Conservation (phyloP, 2,329 filamentous ascomycete genomes). For the Xylaria sp. region DNA sequence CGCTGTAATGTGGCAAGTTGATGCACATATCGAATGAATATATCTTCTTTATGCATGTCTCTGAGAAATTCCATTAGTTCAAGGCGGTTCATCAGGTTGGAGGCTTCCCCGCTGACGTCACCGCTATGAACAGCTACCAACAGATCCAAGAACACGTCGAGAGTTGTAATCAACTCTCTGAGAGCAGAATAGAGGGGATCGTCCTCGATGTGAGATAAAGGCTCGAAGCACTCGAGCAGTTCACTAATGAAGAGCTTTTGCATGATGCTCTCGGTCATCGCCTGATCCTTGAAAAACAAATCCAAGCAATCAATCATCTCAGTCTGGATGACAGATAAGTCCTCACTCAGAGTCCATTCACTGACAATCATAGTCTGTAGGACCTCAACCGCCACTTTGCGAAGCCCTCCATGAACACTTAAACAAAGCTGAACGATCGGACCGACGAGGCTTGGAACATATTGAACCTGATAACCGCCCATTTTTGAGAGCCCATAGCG, state of each 20-base stretch:
- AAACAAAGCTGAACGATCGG: slow-evolving; percentile 94
- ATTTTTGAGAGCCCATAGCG: slow-evolving; percentile 84
- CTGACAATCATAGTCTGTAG: slow-evolving; percentile 98
- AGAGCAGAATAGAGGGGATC: slow-evolving; percentile 82
- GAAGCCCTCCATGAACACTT: slow-evolving; percentile 91
- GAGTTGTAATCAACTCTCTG: slow-evolving; percentile 81
- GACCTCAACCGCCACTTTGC: slow-evolving; percentile 90
- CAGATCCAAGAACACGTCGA: slow-evolving; percentile 91
- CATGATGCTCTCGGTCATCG: slow-evolving; percentile 85
- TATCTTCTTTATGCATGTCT: slow-evolving; percentile 96
- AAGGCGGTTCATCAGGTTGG: slow-evolving; percentile 86
- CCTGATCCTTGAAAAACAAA: slow-evolving; percentile 87
- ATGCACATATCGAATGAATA: slow-evolving; percentile 95
- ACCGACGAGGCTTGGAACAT: slow-evolving; percentile 90
- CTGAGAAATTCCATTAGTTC: slow-evolving; percentile 95
- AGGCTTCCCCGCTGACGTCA: slow-evolving; percentile 77
- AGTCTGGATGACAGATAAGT: slow-evolving; percentile 89
- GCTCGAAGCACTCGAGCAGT: slow-evolving; percentile 81
- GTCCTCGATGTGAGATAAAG: slow-evolving; percentile 71
- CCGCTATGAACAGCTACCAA: slow-evolving; percentile 88
- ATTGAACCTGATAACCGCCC: slow-evolving; percentile 98
- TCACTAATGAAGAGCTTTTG: slow-evolving; percentile 94
- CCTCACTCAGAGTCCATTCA: slow-evolving; percentile 96
- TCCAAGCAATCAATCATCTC: slow-evolving; percentile 97
- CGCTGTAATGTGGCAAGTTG: slow-evolving; percentile 84